Base-by-base conservation (phyloP, 176 grass and related monocot species). In the Saccharum spontaneum region DNA sequence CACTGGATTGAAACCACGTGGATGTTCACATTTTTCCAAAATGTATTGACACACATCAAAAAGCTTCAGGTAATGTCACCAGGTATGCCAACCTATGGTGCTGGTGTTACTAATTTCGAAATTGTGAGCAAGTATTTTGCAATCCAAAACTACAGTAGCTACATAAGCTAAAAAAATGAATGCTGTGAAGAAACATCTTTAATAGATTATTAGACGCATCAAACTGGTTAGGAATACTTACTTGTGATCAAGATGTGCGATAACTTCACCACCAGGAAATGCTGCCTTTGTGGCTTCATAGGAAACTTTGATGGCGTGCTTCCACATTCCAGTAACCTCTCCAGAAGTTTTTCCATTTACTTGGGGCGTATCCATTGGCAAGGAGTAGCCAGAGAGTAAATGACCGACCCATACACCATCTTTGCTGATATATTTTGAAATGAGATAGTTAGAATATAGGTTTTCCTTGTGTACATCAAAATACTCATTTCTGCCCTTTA, bases 181-280 rank as follows among this genome's bases (percentile, higher is more conserved):
- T 33, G 50, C 57, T 66, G 8, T 66, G 24, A 67, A 36, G 15
- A 13, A 55, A 6, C 18, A 37, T 67, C 14, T 80, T 83, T 24
- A 79, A 2, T 60, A 2, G 49, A 52, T 52, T 52, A 33, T 26
- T 71, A 71, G 37, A 52, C 62, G 23, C 5, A 55, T 16, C 50
- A 23, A 86, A 62, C 11, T 82, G 43, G 24, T 59, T 38, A 64
- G 45, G 13, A n/a, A n/a, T 22, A 82, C 89, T 89, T 93, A 98
- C 96, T 93, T 98, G 44, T 95, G 96, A 98, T 98, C 96, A n/a
- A 98, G 87, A 90, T 98, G 93, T 33, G 96, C 96, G 28, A 98
- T 88, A 71, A 98, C 61, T 83, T 98, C 89, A 80, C 93, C 96
- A 39, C 87, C 96, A 52, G 96, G 96, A 90, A 98, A 98, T 68